These are phyloP conservation scores for Roridomyces roridus DNA, from an alignment of 768 basidiomycete species.

Conservation along the genomic window DNA sequence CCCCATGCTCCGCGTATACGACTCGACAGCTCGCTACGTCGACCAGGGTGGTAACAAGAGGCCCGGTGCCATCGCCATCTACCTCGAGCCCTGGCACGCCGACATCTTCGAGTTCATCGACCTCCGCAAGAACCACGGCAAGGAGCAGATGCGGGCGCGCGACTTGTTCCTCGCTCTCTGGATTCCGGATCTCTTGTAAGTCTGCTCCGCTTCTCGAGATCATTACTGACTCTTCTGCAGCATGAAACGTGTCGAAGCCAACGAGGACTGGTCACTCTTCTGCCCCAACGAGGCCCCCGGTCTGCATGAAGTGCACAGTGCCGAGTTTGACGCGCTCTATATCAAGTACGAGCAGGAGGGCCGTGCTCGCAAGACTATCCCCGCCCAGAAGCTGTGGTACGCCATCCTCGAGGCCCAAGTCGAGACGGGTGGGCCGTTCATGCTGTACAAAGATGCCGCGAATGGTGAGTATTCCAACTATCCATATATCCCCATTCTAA, in stretches of 20 bases:
- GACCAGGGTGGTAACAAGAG: slow-evolving; percentile 99
- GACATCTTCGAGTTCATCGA: slow-evolving; percentile 98
- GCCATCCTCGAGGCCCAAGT: slow-evolving; percentile 96
- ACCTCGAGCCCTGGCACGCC: slow-evolving; percentile 98
- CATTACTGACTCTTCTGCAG: slow-evolving; percentile 41
- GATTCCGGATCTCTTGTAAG: slow-evolving; percentile 96
- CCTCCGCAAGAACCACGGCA: slow-evolving; percentile 97
- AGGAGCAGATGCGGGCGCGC: slow-evolving; percentile 95
- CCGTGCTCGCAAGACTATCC: slow-evolving; percentile 79
- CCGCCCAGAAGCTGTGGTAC: slow-evolving; percentile 99
- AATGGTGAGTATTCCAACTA: slow-evolving; percentile 64
- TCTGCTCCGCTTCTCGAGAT: neutral
- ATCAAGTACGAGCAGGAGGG: slow-evolving; percentile 91
- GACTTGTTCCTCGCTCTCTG: slow-evolving; percentile 98
- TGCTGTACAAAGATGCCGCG: slow-evolving; percentile 97
- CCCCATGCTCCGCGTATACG: slow-evolving; percentile 97
- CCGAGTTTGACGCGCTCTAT: slow-evolving; percentile 88
- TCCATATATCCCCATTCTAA: slow-evolving; percentile 1
- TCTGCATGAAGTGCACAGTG: slow-evolving; percentile 86
- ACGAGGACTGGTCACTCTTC: slow-evolving; percentile 94
- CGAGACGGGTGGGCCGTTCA: slow-evolving; percentile 99
- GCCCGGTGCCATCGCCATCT: slow-evolving; percentile 97
- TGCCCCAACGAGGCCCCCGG: slow-evolving; percentile 97
- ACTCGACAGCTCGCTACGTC: slow-evolving; percentile 97
- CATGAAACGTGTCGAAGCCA: slow-evolving; percentile 95